phyloP scores from a whole-genome alignment of 2,329 filamentous ascomycete species.

The Curvularia verruculosa region DNA sequence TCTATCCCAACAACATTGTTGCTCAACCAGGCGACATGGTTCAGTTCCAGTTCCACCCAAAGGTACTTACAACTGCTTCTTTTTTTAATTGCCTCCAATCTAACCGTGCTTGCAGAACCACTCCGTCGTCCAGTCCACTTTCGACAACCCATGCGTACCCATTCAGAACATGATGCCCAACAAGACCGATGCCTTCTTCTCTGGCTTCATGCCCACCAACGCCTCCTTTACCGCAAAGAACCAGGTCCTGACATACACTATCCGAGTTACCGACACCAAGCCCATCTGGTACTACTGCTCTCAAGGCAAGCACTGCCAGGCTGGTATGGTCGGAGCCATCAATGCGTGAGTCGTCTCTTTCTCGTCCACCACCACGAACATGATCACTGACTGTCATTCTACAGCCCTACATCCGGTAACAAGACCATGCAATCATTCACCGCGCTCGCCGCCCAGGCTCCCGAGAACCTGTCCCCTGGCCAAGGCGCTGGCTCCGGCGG shows the following conservation, averaged over 20 bases:
- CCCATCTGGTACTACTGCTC: constrained; percentile 83
- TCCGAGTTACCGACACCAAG: constrained; percentile 70
- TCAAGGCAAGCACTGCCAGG: constrained; percentile 75
- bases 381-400: constrained; percentile 27
- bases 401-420: constrained; percentile 42
- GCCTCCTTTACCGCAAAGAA: constrained; percentile 26
- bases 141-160: constrained; percentile 72
- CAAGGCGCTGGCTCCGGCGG: constrained; percentile 33
- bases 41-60: constrained; percentile 60
- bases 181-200: constrained; percentile 64
- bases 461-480: constrained; percentile 52
- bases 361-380: background rate
- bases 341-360: constrained; percentile 66
- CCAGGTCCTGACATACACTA: constrained; percentile 69
- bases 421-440: constrained; percentile 45
- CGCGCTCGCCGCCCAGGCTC: constrained; percentile 47
- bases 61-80: constrained; percentile 48
- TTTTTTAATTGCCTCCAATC: background rate
- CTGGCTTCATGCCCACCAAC: constrained; percentile 68
- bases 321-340: constrained; percentile 76
- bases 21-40: constrained; percentile 65
- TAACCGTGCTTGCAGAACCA: constrained; percentile 62
- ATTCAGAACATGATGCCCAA: constrained; percentile 54
- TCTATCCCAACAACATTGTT: constrained; percentile 69
- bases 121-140: constrained; percentile 78